Percentiles rank a stretch among this genome's conserved stretches.
Conservation (phyloP, 441 rosid genomes). For the Populus tomentosa region DNA sequence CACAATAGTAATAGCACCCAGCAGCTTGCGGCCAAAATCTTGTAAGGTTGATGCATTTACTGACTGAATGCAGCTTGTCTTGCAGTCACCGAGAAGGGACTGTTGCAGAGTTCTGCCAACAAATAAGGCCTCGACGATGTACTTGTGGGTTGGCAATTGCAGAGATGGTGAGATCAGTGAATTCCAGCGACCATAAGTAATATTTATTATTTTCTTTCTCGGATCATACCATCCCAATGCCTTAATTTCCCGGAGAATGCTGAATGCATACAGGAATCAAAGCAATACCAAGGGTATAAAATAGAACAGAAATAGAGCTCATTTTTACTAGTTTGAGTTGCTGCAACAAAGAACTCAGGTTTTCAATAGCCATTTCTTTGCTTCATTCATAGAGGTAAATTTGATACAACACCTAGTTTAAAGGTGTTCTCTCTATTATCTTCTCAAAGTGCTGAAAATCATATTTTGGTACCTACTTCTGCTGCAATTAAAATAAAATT, state of each 20-base stretch:
- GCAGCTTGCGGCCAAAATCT: background rate
- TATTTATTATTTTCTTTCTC: background rate
- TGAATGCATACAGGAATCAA: background rate
- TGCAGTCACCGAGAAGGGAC: slow-evolving; percentile 85
- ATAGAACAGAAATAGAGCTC: slow-evolving; percentile 7
- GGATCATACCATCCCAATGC: background rate
- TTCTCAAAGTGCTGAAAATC: background rate
- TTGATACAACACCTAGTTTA: slow-evolving; percentile 5
- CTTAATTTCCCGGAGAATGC: background rate
- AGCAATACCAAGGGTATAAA: background rate
- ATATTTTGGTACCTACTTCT: background rate
- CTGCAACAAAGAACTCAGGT: background rate
- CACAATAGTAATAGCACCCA: too few species aligned
- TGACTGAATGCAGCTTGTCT: slow-evolving; percentile 10
- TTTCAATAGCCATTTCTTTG: background rate
- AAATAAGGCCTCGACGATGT: slow-evolving; percentile 44
- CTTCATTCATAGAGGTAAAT: slow-evolving; percentile 6
- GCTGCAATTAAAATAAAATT: background rate
- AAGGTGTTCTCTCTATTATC: background rate
- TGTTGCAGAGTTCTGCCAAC: slow-evolving; percentile 75
- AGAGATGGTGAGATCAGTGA: slow-evolving; percentile 61
- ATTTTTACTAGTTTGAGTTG: background rate
- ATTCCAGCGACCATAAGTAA: slow-evolving; percentile 20
- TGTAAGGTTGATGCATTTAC: background rate
- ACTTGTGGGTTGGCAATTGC: slow-evolving; percentile 67